Conservation (phyloP, 2,329 filamentous ascomycete species). For the Clonostachys byssicola region DNA sequence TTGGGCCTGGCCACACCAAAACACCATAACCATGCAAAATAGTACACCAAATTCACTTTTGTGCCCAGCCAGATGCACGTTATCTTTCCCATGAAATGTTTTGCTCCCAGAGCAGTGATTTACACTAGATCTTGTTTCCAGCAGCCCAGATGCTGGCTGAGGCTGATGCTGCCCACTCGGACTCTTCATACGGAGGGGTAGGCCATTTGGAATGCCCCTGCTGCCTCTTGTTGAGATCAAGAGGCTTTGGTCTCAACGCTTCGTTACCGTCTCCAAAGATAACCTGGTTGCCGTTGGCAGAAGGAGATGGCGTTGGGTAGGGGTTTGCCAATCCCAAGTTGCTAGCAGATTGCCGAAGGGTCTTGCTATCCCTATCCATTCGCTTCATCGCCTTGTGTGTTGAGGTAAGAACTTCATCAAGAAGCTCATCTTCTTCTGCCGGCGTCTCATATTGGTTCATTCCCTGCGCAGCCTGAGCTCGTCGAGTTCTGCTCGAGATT, state of each 20-base stretch:
- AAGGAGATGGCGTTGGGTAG: slow-evolving; percentile 67
- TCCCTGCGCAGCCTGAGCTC: slow-evolving; percentile 69
- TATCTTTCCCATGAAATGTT: background rate
- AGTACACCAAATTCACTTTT: slow-evolving; percentile 3
- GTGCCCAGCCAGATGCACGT: background rate
- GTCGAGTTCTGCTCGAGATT: slow-evolving; percentile 74
- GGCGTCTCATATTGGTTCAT: slow-evolving; percentile 88
- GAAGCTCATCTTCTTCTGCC: slow-evolving; percentile 91
- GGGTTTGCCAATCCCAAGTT: slow-evolving; percentile 56
- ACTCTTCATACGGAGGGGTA: slow-evolving; percentile 91
- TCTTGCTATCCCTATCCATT: slow-evolving; percentile 48
- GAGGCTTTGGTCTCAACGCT: slow-evolving; percentile 62
- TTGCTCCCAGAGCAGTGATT: background rate
- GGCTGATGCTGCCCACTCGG: slow-evolving; percentile 83
- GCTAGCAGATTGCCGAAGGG: slow-evolving; percentile 59
- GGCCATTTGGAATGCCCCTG: slow-evolving; percentile 71
- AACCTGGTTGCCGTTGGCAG: slow-evolving; percentile 75
- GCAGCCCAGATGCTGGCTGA: slow-evolving; percentile 78
- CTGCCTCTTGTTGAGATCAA: slow-evolving; percentile 61
- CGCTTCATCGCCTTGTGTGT: slow-evolving; percentile 72
- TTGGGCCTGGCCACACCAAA: slow-evolving; percentile 2
- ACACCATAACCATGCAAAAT: slow-evolving; percentile 3
- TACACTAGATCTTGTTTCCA: slow-evolving; percentile 53
- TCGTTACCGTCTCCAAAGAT: slow-evolving; percentile 67
- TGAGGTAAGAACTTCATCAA: slow-evolving; percentile 82